phyloP scores from a whole-genome alignment of 495 filamentous ascomycete genomes.

The Endocarpon pusillum region DNA sequence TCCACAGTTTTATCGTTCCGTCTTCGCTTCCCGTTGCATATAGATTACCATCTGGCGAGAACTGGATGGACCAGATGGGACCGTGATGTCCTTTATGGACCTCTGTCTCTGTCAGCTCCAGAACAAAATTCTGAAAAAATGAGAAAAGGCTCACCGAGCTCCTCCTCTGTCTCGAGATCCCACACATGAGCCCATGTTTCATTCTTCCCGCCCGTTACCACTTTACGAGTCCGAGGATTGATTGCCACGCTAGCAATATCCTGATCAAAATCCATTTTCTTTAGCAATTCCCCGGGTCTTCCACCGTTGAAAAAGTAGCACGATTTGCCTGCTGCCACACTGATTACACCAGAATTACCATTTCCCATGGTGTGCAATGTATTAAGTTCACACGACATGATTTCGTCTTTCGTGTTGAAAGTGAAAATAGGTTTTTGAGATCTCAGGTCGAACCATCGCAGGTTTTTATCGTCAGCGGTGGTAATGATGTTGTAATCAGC shows the following conservation, averaged over 20 bases:
- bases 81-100: slow-evolving; percentile 96
- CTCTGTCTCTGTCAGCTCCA: slow-evolving; percentile 27
- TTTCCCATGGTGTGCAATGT: slow-evolving; percentile 19
- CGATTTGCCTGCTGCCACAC: slow-evolving; percentile 61
- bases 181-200: slow-evolving; percentile 94
- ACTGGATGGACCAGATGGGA: slow-evolving; percentile 85
- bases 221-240: slow-evolving; percentile 59
- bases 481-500: slow-evolving; percentile 70
- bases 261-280: slow-evolving; percentile 55
- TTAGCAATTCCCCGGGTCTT: slow-evolving; percentile 51
- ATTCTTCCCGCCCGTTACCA: slow-evolving; percentile 71
- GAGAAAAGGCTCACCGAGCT: slow-evolving; percentile 38
- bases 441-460: slow-evolving; percentile 90
- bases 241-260: slow-evolving; percentile 81
- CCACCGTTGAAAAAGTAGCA: slow-evolving; percentile 84
- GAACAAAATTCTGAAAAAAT: background rate
- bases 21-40: slow-evolving; percentile 96
- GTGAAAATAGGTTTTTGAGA: slow-evolving; percentile 52
- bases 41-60: slow-evolving; percentile 86
- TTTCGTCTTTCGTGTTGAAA: slow-evolving; percentile 57
- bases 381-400: slow-evolving; percentile 82
- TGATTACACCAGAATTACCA: slow-evolving; percentile 28
- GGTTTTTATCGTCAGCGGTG: slow-evolving; percentile 75
- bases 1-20: slow-evolving; percentile 91
- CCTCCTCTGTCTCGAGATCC: slow-evolving; percentile 62